Evolutionary conservation across 805 yeast species (phyloP).

Genomic region (Candida anglica): DNA sequence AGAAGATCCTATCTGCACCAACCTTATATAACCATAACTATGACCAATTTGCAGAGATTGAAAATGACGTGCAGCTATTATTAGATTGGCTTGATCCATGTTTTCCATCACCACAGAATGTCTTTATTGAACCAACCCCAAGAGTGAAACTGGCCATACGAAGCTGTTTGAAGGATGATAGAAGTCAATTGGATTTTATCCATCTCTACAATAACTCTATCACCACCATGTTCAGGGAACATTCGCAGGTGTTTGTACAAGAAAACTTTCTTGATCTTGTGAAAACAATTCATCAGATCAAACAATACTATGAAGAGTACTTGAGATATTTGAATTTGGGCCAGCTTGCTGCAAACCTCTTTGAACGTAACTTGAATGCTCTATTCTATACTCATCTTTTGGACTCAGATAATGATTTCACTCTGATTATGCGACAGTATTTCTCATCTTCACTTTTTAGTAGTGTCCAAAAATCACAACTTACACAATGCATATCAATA

Average conservation of each 20-base stretch:
- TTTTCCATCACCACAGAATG: slow-evolving; percentile 12
- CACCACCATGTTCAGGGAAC: slow-evolving; percentile 13
- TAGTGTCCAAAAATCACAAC: not conserved
- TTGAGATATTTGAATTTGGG: slow-evolving; percentile 19
- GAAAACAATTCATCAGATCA: slow-evolving; percentile 13
- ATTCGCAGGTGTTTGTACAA: slow-evolving; percentile 8
- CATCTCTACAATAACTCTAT: slow-evolving; percentile 31
- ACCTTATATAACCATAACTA: slow-evolving; percentile 6
- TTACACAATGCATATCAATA: slow-evolving; percentile 3
- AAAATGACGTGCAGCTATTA: slow-evolving; percentile 31
- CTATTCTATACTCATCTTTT: slow-evolving; percentile 18
- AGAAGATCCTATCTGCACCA: slow-evolving; percentile 11
- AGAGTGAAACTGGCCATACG: slow-evolving; percentile 34
- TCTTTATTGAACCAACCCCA: slow-evolving; percentile 24
- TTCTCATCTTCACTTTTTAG: slow-evolving; percentile 1
- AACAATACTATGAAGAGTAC: slow-evolving; percentile 19
- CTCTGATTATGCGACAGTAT: slow-evolving; percentile 1
- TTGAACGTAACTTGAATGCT: slow-evolving; percentile 25
- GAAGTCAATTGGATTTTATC: slow-evolving; percentile 28
- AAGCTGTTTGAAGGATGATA: slow-evolving; percentile 31
- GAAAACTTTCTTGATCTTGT: slow-evolving; percentile 9
- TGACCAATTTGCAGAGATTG: slow-evolving; percentile 18
- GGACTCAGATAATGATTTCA: slow-evolving; percentile 1
- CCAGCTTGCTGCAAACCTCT: slow-evolving; percentile 15
- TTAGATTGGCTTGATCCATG: slow-evolving; percentile 30